Evolutionary conservation across 805 yeast species (phyloP), one percentile per base, ranked within the genome.

Genomic region (Ogataea nakhonphanomensis): DNA sequence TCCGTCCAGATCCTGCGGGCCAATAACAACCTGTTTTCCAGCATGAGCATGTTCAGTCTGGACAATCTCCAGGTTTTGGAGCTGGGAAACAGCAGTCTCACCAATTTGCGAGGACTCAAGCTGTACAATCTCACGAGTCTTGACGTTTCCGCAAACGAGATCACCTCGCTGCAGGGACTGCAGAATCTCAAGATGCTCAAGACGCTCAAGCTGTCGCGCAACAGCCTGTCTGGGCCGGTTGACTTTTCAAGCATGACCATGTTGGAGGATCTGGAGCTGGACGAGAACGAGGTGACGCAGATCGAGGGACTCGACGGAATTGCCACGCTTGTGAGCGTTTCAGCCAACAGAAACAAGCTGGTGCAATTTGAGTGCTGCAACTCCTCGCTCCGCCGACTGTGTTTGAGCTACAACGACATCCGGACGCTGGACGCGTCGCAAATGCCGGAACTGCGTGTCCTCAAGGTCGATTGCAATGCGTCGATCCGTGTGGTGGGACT

Each of bases 91-190:
- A 76, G 76, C 50, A 33, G 46, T 5, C 49, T 76, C 17, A 57
- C 47, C 3, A 64, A 56, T 23, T 53, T 74, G 33, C 55, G 61
- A n/a, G 60, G 65, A 22, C 53, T 76, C n/a, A 41, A 48, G 2
- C 66, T 74, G 35, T 57, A 62, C 36, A 76, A 73, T 49, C 59
- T 76, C 41, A 67, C 70, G 4, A 57, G 53, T n/a, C 54, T 76
- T 37, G 61, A 63, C 33, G 48, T 69, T 3, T 49, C 62, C 9
- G 58, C 59, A 33, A 76, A 76, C 48, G 45, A 43, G 15, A 49
- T 76, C 7, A 50, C 33, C 1, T 53, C 55, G 7, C 35, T 76
- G 7, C 56, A 62, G 10, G 75, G 73, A 0, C 48, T 76, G 7
- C 50, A 54, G 1, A 49, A 54, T 10, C 52, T 75, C 27, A 56